phyloP scores from a whole-genome alignment of 805 yeast genomes.

The Yarrowia keelungensis region DNA sequence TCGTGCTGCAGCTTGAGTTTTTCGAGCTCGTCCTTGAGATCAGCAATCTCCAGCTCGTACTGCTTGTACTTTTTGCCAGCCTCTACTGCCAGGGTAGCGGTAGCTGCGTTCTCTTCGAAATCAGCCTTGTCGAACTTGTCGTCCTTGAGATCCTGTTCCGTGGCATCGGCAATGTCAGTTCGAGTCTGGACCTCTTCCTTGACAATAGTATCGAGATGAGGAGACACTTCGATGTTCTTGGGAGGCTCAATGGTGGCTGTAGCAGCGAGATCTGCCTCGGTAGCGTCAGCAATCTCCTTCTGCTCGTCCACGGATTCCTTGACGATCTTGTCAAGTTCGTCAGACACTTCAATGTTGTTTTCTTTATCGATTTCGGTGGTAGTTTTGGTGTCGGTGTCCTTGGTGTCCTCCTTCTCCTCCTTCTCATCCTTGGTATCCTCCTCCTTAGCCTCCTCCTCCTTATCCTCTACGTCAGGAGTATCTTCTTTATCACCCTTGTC shows the following conservation, averaged over 20 bases:
- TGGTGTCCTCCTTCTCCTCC: constrained; percentile 11
- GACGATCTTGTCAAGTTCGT: constrained; percentile 15
- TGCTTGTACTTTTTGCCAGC: constrained; percentile 27
- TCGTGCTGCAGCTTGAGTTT: constrained; percentile 41
- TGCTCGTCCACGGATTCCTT: constrained; percentile 32
- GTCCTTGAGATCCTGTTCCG: constrained; percentile 39
- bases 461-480: constrained; percentile 35
- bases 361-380: constrained; percentile 15
- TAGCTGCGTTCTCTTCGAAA: constrained; percentile 32
- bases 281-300: constrained; percentile 29
- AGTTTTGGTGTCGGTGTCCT: constrained; percentile 6
- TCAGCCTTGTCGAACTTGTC: constrained; percentile 38
- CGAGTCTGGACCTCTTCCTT: constrained; percentile 43
- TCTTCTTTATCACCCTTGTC: constrained; percentile 39
- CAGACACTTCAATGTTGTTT: constrained; percentile 19
- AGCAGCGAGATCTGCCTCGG: constrained; percentile 32
- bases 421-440: constrained; percentile 31
- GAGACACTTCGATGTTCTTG: constrained; percentile 22
- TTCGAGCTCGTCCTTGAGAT: constrained; percentile 43
- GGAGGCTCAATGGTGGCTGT: constrained; percentile 8
- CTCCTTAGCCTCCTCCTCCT: constrained; percentile 3
- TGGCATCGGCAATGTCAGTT: constrained; percentile 40
- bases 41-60: constrained; percentile 9
- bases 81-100: constrained; percentile 29
- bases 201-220: constrained; percentile 35